phyloP scores from a whole-genome alignment of 2,329 filamentous ascomycete species.

The Talaromyces sp. region DNA sequence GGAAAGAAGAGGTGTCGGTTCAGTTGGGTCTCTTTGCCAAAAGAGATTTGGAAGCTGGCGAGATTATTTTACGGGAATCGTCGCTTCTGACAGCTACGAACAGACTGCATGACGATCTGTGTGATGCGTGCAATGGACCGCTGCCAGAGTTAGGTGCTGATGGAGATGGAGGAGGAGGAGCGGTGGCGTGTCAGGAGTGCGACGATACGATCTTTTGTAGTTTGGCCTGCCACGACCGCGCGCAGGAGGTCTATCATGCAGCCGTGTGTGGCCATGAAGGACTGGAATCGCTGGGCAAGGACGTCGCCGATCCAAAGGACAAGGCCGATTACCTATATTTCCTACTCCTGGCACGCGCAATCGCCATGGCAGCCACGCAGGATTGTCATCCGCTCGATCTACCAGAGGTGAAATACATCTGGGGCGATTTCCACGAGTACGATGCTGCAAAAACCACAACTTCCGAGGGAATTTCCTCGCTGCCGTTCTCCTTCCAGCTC shows the following conservation, averaged over 20 bases:
- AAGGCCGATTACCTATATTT: conserved; percentile 56
- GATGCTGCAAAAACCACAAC: neutral
- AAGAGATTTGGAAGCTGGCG: conserved; percentile 69
- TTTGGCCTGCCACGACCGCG: conserved; percentile 49
- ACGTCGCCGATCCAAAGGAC: conserved; percentile 51
- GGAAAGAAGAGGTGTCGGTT: conserved; percentile 44
- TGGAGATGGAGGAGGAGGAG: neutral
- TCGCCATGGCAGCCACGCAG: conserved; percentile 58
- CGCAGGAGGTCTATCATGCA: conserved; percentile 52
- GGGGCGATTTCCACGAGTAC: conserved; percentile 53
- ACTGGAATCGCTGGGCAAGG: conserved; percentile 53
- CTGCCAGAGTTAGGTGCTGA: conserved; percentile 52
- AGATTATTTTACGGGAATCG: conserved; percentile 72
- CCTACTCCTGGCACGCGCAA: conserved; percentile 51
- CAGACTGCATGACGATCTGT: conserved; percentile 76
- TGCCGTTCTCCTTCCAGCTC: conserved; percentile 57
- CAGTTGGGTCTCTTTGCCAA: conserved; percentile 90
- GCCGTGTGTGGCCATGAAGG: conserved; percentile 51
- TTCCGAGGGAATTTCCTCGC: conserved; percentile 30
- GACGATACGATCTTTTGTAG: conserved; percentile 58
- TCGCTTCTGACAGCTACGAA: conserved; percentile 87
- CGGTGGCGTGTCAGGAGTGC: conserved; percentile 49
- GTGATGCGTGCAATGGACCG: conserved; percentile 78
- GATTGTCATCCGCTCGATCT: conserved; percentile 54
- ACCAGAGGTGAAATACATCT: conserved; percentile 57